These are phyloP conservation scores for Pelargonium myrrhifolium DNA, from an alignment of 441 rosid genomes.

Conservation along the genomic window DNA sequence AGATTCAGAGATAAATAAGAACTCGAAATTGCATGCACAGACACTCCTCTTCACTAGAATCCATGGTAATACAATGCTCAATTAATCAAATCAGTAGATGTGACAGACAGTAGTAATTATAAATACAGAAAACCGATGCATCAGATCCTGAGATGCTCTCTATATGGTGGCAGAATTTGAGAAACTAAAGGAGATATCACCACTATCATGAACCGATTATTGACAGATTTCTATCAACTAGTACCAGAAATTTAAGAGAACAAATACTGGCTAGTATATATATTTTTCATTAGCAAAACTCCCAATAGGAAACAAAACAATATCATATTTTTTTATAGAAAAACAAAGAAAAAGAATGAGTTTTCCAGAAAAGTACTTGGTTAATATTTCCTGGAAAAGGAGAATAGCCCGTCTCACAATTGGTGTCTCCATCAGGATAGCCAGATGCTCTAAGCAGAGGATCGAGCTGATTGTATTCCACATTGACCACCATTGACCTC, in stretches of 20 bases:
- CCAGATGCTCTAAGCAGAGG: conserved; percentile 89
- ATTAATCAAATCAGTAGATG: no score
- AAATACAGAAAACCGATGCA: background rate
- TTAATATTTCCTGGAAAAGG: conserved; percentile 98
- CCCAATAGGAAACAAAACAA: background rate
- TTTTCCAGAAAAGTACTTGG: conserved; percentile 45
- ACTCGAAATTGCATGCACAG: background rate
- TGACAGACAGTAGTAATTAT: background rate
- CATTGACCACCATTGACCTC: conserved; percentile 90
- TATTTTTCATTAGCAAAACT: background rate
- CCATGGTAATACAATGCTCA: no score
- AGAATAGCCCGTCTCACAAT: conserved; percentile 83
- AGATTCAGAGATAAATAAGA: background rate
- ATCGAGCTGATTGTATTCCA: conserved; percentile 97
- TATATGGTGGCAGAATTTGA: background rate
- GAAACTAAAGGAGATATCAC: background rate
- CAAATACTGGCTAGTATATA: background rate
- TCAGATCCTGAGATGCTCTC: background rate
- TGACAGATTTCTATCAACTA: no score
- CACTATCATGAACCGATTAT: no score
- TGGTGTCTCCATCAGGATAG: conserved; percentile 80
- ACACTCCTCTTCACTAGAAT: no score
- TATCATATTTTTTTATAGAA: background rate
- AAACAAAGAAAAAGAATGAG: background rate
- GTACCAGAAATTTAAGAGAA: no score